Percentiles rank a stretch among this genome's conserved stretches.
phyloP scores from a whole-genome alignment of 345 rosid species.

The Zanthoxylum bungeanum region DNA sequence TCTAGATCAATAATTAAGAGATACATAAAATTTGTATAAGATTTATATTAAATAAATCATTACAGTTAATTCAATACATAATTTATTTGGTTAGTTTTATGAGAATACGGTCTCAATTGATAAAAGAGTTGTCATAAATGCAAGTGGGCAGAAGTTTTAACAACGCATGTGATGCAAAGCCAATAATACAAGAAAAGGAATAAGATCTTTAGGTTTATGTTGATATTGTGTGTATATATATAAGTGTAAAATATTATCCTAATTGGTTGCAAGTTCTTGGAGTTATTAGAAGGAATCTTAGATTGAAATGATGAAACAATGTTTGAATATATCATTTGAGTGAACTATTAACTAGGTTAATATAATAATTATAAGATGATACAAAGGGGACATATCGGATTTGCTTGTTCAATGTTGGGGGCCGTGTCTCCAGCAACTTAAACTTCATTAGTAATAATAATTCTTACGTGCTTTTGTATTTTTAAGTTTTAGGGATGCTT shows the following conservation, averaged over 20 bases:
- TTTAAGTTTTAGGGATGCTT: too few species aligned
- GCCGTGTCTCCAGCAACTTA: not conserved
- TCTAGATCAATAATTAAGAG: too few species aligned
- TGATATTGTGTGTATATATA: too few species aligned
- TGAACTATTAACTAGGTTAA: not conserved
- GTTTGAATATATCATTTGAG: not conserved
- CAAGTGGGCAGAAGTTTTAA: not conserved
- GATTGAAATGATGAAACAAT: slow-evolving; percentile 12
- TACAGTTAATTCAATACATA: too few species aligned
- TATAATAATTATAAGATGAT: not conserved
- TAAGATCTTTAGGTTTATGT: not conserved
- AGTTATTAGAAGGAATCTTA: slow-evolving; percentile 8
- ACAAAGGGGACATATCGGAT: not conserved
- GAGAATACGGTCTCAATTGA: not conserved
- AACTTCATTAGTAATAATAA: too few species aligned
- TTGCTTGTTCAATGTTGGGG: not conserved
- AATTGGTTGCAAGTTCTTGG: not conserved
- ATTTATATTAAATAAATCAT: too few species aligned
- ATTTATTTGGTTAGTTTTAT: too few species aligned
- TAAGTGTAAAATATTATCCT: not conserved
- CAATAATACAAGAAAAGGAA: not conserved
- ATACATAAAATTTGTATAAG: too few species aligned
- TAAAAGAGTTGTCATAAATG: not conserved
- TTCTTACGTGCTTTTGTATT: too few species aligned
- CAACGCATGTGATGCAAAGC: not conserved